Conservation (phyloP, 768 basidiomycete genomes). For the Asterophora lycoperdoides region DNA sequence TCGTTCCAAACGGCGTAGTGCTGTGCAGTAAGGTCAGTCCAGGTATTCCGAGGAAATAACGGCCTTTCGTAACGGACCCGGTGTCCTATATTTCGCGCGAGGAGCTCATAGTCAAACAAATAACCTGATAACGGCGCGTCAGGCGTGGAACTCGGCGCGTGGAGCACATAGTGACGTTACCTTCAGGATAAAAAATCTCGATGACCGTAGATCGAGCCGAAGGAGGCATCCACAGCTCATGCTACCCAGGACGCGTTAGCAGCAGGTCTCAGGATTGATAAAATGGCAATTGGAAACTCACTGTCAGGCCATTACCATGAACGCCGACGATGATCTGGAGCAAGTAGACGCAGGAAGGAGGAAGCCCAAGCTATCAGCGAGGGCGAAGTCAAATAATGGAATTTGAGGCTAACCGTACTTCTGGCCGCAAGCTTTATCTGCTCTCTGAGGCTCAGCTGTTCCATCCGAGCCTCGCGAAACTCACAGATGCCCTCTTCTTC, state of each 20-base stretch:
- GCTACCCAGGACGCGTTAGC: slow-evolving; percentile 20
- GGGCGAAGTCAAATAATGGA: slow-evolving; percentile 8
- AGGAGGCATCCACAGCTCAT: slow-evolving; percentile 66
- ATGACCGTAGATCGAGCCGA: slow-evolving; percentile 60
- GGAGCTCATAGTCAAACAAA: slow-evolving; percentile 37
- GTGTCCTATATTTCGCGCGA: slow-evolving; percentile 40
- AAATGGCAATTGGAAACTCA: slow-evolving; percentile 15
- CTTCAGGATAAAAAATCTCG: slow-evolving; percentile 62
- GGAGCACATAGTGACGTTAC: slow-evolving; percentile 21
- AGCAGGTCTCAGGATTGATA: background rate
- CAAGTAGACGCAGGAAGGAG: background rate
- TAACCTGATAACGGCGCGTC: slow-evolving; percentile 24
- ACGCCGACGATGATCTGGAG: slow-evolving; percentile 54
- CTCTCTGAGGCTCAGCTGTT: slow-evolving; percentile 49
- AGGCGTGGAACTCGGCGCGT: background rate
- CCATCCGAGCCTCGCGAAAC: slow-evolving; percentile 38
- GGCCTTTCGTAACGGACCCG: slow-evolving; percentile 22
- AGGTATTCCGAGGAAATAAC: slow-evolving; percentile 1
- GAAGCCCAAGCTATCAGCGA: background rate
- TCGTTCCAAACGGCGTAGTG: slow-evolving; percentile 70
- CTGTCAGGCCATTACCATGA: slow-evolving; percentile 68
- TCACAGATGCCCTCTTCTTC: slow-evolving; percentile 47
- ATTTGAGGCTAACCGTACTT: slow-evolving; percentile 47
- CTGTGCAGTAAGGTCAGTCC: slow-evolving; percentile 14
- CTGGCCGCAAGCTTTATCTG: slow-evolving; percentile 58